These are phyloP conservation scores for Vitis vinifera DNA, from an alignment of 164 flowering plant species.

Conservation along the genomic window DNA sequence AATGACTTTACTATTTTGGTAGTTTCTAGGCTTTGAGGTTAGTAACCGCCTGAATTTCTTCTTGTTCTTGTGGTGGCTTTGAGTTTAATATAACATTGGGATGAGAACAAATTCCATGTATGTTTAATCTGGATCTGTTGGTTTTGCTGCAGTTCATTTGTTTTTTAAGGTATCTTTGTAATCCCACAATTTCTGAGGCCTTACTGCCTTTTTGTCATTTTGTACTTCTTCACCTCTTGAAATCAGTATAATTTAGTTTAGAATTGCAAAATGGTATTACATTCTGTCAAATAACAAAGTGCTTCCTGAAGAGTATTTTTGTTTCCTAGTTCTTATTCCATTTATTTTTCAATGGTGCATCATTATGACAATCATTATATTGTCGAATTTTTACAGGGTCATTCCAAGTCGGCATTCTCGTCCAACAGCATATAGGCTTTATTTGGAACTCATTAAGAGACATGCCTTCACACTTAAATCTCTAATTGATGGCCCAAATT, in stretches of 20 bases:
- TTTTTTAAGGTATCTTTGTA: too few relatives aligned
- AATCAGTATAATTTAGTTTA: too few relatives aligned
- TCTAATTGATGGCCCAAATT: constrained; percentile 34
- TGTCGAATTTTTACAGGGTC: constrained; percentile 35
- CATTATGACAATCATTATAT: neutral
- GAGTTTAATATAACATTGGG: neutral
- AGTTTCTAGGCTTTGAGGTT: too few relatives aligned
- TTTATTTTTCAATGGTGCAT: neutral
- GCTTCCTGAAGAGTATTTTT: neutral
- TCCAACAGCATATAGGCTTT: constrained; percentile 65
- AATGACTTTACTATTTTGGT: too few relatives aligned
- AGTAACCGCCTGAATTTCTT: too few relatives aligned
- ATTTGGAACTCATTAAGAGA: constrained; percentile 60
- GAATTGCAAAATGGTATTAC: too few relatives aligned
- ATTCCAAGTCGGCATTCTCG: constrained; percentile 42
- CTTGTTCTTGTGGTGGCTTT: neutral
- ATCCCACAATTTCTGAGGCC: too few relatives aligned
- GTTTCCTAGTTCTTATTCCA: neutral
- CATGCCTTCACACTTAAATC: constrained; percentile 39
- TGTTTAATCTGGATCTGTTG: neutral
- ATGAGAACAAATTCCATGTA: neutral
- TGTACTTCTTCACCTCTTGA: too few relatives aligned
- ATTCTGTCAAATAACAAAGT: too few relatives aligned
- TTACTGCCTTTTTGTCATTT: too few relatives aligned
- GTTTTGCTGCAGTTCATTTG: neutral